Base-by-base conservation (phyloP, 305 asterid species). In the Solanum hybrid region DNA sequence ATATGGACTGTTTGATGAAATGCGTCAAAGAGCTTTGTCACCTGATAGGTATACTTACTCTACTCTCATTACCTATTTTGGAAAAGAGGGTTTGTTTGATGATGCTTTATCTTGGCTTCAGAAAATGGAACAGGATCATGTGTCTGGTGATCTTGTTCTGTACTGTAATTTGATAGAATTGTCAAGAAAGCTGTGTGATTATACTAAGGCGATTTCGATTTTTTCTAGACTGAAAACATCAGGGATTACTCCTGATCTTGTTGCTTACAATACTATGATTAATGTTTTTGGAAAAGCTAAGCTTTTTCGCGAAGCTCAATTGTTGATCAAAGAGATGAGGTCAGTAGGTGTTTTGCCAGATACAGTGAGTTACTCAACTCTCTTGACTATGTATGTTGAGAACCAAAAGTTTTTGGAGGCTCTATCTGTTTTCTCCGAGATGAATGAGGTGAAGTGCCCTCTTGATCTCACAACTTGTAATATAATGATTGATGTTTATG, bases 251-350 rank as follows among this genome's bases (percentile, higher is more conserved):
- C 98, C 98, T 26, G 99, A 97, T 90, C 95, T 95, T 26, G 97
- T 97, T 8, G 99, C 97, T 4, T 97, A 95, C 78, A 96, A 97
- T 91, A 89, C 96, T 1, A 97, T 96, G 99, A 95, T 97, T 78
- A 95, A 97, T 89, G 98, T 97, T 92, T 97, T 94, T 89, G 99
- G 99, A 11, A 97, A 97, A 94, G 99, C 99, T n/a, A 96, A 94
- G 96, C 95, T 97, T 87, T 95, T 96, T 83, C 95, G 93, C 0
- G 98, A 97, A 92, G 99, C 99, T 0, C 87, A 95, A 64, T 81
- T 92, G 26, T 88, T 96, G 94, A 84, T 97, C 36, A 69, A 87
- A 37, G 99, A 97, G 89, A 97, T 97, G 99, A 96, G 91, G 83
- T 64, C 69, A 6, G 93, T 75, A 4, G 99, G 96, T 79, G 94